Percentiles rank a stretch among this genome's conserved stretches.
Evolutionary conservation across 176 grass and related monocot species (phyloP).

Genomic region (Microstegium vimineum): DNA sequence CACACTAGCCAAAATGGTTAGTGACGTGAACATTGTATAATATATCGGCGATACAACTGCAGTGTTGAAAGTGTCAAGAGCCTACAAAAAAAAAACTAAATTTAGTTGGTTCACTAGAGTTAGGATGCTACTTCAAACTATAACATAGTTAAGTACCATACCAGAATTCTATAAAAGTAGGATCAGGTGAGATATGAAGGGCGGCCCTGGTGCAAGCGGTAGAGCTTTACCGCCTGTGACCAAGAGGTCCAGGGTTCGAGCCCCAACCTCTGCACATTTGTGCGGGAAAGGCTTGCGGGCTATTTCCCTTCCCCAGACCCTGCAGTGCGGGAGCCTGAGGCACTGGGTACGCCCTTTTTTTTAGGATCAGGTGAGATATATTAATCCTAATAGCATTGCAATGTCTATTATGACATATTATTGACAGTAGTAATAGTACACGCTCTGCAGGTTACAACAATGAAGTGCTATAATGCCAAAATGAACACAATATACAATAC

Average conservation of each 20-base stretch:
- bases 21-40: slow-evolving; percentile 93
- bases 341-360: too few relatives aligned
- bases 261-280: too few relatives aligned
- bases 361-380: neutral
- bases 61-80: slow-evolving; percentile 96
- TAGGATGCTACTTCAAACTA: neutral
- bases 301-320: too few relatives aligned
- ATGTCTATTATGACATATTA: neutral
- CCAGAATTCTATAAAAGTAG: neutral
- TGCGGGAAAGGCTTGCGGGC: too few relatives aligned
- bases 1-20: slow-evolving; percentile 93
- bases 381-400: neutral
- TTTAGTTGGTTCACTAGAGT: neutral
- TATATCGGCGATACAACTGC: slow-evolving; percentile 93
- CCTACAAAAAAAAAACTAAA: slow-evolving; percentile 60
- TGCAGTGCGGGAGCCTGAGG: too few relatives aligned
- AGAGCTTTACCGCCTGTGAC: too few relatives aligned
- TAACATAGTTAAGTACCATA: neutral
- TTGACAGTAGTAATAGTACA: too few relatives aligned
- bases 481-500: neutral
- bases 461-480: neutral
- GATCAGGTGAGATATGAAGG: neutral
- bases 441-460: neutral
- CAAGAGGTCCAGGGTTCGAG: too few relatives aligned
- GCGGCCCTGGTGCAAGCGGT: too few relatives aligned